Evolutionary conservation across 2,329 filamentous ascomycete species (phyloP).

Genomic region (Fusarium chaquense): DNA sequence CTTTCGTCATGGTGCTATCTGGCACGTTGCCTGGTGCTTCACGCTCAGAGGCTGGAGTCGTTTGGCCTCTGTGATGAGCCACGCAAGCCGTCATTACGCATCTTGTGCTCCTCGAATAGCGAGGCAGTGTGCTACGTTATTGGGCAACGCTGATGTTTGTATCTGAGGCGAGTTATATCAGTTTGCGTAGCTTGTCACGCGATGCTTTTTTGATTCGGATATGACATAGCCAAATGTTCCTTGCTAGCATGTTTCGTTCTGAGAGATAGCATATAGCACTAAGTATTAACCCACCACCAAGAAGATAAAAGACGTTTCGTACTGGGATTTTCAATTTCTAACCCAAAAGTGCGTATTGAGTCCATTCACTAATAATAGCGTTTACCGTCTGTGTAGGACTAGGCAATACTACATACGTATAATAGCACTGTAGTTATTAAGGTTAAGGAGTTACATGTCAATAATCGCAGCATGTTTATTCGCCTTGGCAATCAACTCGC

Average conservation of each 20-base stretch:
- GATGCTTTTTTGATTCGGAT: background rate
- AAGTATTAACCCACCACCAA: background rate
- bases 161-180: constrained; percentile 20
- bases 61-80: constrained; percentile 14
- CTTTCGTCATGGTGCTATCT: constrained; percentile 37
- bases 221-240: constrained; percentile 1
- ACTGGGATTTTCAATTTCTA: background rate
- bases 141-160: background rate
- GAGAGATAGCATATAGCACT: background rate
- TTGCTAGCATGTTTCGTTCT: background rate
- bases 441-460: background rate
- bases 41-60: constrained; percentile 35
- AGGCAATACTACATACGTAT: background rate
- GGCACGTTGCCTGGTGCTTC: constrained; percentile 36
- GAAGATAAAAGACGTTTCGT: background rate
- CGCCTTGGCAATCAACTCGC: background rate
- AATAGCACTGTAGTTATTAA: background rate
- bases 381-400: background rate
- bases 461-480: background rate
- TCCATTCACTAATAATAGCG: background rate
- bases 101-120: constrained; percentile 7
- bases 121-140: constrained; percentile 16
- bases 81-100: constrained; percentile 22
- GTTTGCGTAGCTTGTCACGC: constrained; percentile 21
- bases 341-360: background rate